These are phyloP conservation scores for Gymnopilus dilepis DNA, from an alignment of 768 basidiomycete genomes.

Conservation along the genomic window DNA sequence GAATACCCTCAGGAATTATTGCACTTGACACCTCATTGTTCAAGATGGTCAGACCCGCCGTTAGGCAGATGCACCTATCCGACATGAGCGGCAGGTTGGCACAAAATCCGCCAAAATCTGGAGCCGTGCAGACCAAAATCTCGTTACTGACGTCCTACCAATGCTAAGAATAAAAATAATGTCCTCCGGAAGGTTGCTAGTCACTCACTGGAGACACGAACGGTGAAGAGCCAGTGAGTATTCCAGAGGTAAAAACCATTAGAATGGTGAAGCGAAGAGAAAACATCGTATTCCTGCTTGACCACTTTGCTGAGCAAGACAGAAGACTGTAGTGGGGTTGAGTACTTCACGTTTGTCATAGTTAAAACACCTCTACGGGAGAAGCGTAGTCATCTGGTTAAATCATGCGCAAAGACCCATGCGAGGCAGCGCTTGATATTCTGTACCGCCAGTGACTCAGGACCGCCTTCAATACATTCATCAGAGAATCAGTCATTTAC, in stretches of 20 bases:
- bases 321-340: no score
- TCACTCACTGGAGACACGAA: not conserved
- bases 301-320: no score
- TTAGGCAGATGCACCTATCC: slow-evolving; percentile 3
- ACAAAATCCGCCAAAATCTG: slow-evolving; percentile 1
- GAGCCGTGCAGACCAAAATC: not conserved
- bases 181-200: no score
- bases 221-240: not conserved
- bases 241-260: not conserved
- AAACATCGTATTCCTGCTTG: not conserved
- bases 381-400: no score
- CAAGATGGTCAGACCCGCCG: slow-evolving; percentile 2
- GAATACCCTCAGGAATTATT: not conserved
- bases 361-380: no score
- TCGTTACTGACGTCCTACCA: slow-evolving; percentile 1
- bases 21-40: slow-evolving; percentile 5
- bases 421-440: no score
- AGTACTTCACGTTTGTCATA: no score
- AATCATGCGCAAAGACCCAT: no score
- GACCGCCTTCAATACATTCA: no score
- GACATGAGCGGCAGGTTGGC: not conserved
- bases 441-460: no score
- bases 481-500: no score
- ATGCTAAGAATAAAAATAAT: not conserved
- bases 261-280: not conserved